These are phyloP conservation scores for Phytophthora sansomeana DNA, from an alignment of 352 stramenopile genomes.

Conservation along the genomic window DNA sequence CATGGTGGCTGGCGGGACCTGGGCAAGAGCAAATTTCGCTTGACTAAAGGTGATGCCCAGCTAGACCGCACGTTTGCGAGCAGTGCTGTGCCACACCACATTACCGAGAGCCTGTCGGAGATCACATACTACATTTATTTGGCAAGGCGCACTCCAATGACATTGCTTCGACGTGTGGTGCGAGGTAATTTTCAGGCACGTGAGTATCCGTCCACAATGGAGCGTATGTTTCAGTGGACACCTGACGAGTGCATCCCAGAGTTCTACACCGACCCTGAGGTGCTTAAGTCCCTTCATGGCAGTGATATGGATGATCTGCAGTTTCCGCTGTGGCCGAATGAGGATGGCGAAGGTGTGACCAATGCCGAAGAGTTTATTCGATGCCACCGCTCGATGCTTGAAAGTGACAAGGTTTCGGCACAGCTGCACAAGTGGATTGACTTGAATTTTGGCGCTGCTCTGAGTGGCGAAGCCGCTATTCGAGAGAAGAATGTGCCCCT, in stretches of 20 bases:
- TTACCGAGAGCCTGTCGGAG: conserved; percentile 95
- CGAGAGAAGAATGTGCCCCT: conserved; percentile 93
- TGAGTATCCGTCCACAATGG: conserved; percentile 94
- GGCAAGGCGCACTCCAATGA: conserved; percentile 90
- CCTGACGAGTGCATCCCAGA: conserved; percentile 97
- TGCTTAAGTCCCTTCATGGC: conserved; percentile 89
- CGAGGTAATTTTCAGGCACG: conserved; percentile 93
- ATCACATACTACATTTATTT: conserved; percentile 97
- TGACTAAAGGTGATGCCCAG: conserved; percentile 95
- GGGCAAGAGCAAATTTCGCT: conserved; percentile 93
- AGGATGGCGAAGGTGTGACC: conserved; percentile 11
- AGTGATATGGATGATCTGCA: conserved; percentile 74
- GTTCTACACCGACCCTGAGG: conserved; percentile 91
- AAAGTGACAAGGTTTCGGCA: conserved; percentile 88
- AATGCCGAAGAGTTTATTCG: conserved; percentile 78
- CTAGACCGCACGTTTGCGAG: conserved; percentile 92
- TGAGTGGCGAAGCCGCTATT: conserved; percentile 84
- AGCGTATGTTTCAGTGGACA: conserved; percentile 94
- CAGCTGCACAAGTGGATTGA: conserved; percentile 96
- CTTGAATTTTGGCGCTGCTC: conserved; percentile 93
- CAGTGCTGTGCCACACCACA: conserved; percentile 91
- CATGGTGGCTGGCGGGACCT: conserved; percentile 89
- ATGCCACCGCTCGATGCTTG: conserved; percentile 93
- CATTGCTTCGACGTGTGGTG: conserved; percentile 88
- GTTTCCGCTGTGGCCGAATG: conserved; percentile 82